phyloP scores from a whole-genome alignment of 2,329 filamentous ascomycete genomes.

The Paecilomyces formosus region DNA sequence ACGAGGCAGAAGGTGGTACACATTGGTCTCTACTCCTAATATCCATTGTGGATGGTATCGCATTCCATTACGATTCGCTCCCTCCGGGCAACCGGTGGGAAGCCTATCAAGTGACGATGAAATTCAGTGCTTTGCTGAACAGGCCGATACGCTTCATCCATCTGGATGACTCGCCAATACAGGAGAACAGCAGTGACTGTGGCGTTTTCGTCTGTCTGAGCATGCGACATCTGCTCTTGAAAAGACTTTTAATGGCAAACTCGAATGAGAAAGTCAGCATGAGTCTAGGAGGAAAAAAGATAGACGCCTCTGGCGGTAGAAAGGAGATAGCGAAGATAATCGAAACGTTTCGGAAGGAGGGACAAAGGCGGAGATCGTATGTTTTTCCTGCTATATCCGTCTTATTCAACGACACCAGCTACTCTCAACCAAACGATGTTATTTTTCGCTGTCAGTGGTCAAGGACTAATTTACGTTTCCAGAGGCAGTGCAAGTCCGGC shows the following conservation, averaged over 20 bases:
- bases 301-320: slow-evolving; percentile 71
- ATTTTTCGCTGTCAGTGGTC: neutral
- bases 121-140: slow-evolving; percentile 62
- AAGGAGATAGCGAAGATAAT: slow-evolving; percentile 92
- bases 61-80: slow-evolving; percentile 94
- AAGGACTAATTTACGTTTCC: neutral
- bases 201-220: slow-evolving; percentile 92
- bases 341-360: slow-evolving; percentile 78
- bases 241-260: slow-evolving; percentile 70
- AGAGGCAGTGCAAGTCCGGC: slow-evolving; percentile 3
- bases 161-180: slow-evolving; percentile 77
- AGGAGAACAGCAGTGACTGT: slow-evolving; percentile 88
- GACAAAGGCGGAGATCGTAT: slow-evolving; percentile 73
- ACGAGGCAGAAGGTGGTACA: slow-evolving; percentile 75
- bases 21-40: slow-evolving; percentile 95
- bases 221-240: slow-evolving; percentile 89
- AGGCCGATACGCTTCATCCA: slow-evolving; percentile 65
- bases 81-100: slow-evolving; percentile 67
- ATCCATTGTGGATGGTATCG: slow-evolving; percentile 76
- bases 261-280: slow-evolving; percentile 84
- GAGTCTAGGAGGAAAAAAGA: slow-evolving; percentile 78
- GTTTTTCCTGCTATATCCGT: slow-evolving; percentile 29
- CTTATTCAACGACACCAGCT: neutral
- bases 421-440: neutral
- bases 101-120: slow-evolving; percentile 60